These are phyloP conservation scores for Biscogniauxia mediterranea DNA, from an alignment of 2,329 filamentous ascomycete genomes.

Conservation along the genomic window DNA sequence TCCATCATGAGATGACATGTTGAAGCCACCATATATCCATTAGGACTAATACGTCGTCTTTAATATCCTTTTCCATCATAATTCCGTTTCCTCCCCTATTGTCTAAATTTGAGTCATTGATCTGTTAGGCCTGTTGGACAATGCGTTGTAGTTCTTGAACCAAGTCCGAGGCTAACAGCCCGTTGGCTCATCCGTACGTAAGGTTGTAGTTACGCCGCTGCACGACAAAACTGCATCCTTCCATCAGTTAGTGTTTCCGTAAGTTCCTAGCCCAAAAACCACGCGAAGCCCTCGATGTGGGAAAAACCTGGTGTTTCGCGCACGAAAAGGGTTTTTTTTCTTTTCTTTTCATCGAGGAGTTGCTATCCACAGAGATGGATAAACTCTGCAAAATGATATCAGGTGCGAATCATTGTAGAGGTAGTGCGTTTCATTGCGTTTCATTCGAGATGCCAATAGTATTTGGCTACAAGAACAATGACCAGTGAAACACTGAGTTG, in stretches of 20 bases:
- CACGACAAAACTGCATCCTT: neutral
- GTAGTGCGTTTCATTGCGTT: neutral
- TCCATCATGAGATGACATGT: neutral
- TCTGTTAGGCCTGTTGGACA: neutral
- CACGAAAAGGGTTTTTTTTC: neutral
- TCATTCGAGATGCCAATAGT: neutral
- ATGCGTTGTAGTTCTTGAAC: neutral
- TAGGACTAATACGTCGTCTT: neutral
- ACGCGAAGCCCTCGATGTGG: neutral
- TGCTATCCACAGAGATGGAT: neutral
- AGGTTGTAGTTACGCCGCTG: neutral
- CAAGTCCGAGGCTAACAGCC: neutral
- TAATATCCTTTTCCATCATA: neutral
- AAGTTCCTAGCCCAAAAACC: neutral
- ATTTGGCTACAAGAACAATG: neutral
- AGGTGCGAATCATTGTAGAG: neutral
- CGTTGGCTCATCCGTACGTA: neutral
- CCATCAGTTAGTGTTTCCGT: neutral
- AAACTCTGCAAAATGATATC: neutral
- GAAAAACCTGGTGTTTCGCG: neutral
- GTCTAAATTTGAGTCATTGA: neutral
- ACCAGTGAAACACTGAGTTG: neutral
- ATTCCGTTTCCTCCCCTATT: neutral
- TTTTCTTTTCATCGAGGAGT: neutral
- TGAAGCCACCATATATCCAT: neutral